Percentiles rank a stretch among this genome's conserved stretches.
Conservation (phyloP, 257 asterid species). For the Leptodermis oblonga region DNA sequence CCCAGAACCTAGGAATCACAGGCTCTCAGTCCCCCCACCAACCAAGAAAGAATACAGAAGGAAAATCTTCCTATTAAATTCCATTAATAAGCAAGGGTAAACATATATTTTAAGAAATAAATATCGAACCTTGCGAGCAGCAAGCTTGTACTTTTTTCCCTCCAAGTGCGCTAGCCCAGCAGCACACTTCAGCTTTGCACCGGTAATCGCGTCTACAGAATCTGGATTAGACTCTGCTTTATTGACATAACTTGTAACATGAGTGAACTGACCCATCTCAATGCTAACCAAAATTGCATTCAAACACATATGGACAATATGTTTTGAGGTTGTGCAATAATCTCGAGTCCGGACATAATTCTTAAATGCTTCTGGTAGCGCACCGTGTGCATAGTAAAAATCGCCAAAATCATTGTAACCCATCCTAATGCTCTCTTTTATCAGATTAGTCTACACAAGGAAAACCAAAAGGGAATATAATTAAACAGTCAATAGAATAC, state of each 20-base stretch:
- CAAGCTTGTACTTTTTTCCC: constrained; percentile 77
- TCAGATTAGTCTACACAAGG: constrained; percentile 77
- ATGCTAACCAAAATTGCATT: constrained; percentile 88
- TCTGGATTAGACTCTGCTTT: constrained; percentile 88
- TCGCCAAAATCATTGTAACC: constrained; percentile 99
- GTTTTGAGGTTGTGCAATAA: constrained; percentile 89
- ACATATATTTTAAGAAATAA: not conserved
- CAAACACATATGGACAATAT: constrained; percentile 82
- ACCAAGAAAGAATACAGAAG: not conserved
- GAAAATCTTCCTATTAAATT: not conserved
- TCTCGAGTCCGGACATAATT: constrained; percentile 92
- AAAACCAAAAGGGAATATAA: constrained; percentile 3
- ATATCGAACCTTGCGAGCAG: constrained; percentile 90
- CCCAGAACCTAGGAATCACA: too few relatives aligned
- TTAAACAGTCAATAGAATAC: not conserved
- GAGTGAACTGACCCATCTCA: constrained; percentile 95
- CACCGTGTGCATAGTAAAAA: constrained; percentile 82
- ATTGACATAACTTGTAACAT: constrained; percentile 81
- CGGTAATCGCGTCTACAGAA: constrained; percentile 57
- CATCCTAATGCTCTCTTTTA: constrained; percentile 97
- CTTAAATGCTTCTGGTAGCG: constrained; percentile 85
- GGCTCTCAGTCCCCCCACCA: not conserved
- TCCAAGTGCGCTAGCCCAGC: constrained; percentile 91
- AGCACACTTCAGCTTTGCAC: constrained; percentile 75
- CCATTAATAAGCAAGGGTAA: not conserved